Conservation (phyloP, 1,139 yeast species). For the Ogataea hybrid region DNA sequence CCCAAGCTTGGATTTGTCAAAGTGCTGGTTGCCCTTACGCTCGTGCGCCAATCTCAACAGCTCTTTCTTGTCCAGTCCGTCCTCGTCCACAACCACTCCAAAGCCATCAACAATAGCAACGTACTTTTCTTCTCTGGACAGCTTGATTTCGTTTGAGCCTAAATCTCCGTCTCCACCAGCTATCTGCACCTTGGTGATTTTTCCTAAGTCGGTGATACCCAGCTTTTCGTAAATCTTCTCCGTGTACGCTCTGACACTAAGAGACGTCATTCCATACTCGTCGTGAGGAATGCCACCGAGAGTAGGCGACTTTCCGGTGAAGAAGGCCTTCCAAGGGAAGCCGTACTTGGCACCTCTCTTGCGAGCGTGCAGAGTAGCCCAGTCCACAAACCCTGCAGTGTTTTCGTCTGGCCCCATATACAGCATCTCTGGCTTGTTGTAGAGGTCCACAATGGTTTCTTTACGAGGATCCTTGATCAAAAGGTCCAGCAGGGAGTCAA, state of each 20-base stretch:
- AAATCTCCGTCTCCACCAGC: constrained; percentile 99
- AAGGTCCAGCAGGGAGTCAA: constrained; percentile 86
- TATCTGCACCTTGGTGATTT: constrained; percentile 81
- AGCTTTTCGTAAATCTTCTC: constrained; percentile 84
- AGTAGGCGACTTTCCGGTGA: constrained; percentile 90
- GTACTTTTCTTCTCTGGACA: constrained; percentile 76
- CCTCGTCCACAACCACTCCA: constrained; percentile 90
- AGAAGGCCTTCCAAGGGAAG: constrained; percentile 98
- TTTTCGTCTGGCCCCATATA: constrained; percentile 99
- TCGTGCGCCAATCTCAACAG: constrained; percentile 73
- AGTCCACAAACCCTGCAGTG: constrained; percentile 91
- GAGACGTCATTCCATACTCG: constrained; percentile 95
- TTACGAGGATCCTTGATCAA: constrained; percentile 71
- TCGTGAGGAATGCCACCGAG: constrained; percentile 99
- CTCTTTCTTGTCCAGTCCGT: constrained; percentile 81
- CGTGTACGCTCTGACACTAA: constrained; percentile 91
- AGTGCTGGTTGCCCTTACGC: constrained; percentile 74
- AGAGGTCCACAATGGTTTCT: constrained; percentile 82
- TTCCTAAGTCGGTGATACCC: constrained; percentile 50
- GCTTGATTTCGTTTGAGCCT: constrained; percentile 90
- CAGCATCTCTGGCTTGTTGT: constrained; percentile 81
- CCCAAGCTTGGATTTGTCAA: constrained; percentile 65
- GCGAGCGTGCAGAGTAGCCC: constrained; percentile 98
- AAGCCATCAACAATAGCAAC: constrained; percentile 94
- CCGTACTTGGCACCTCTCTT: constrained; percentile 88